phyloP scores from a whole-genome alignment of 2,329 filamentous ascomycete species.

The Pezicula rhizophila region DNA sequence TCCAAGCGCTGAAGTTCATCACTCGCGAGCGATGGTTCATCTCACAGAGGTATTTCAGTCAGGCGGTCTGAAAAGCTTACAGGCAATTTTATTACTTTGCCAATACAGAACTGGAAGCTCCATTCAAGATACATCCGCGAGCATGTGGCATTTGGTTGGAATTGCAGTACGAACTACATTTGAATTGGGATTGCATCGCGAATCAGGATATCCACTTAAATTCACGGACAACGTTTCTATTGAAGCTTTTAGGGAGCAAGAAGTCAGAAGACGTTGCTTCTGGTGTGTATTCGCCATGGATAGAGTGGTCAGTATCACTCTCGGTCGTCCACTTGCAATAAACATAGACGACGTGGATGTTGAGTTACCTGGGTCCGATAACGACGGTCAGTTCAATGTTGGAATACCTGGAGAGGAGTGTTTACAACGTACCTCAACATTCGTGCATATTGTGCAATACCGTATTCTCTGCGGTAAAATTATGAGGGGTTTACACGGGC shows the following conservation, averaged over 20 bases:
- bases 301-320: conserved; percentile 30
- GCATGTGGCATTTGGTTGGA: conserved; percentile 50
- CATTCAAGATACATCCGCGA: conserved; percentile 31
- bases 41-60: conserved; percentile 31
- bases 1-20: conserved; percentile 36
- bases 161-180: conserved; percentile 62
- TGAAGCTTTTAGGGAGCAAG: conserved; percentile 18
- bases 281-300: conserved; percentile 37
- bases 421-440: conserved; percentile 23
- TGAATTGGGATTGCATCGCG: conserved; percentile 59
- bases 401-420: conserved; percentile 1
- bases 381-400: conserved; percentile 8
- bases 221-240: conserved; percentile 34
- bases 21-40: conserved; percentile 32
- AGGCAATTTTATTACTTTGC: conserved; percentile 36
- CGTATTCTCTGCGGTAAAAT: conserved; percentile 35
- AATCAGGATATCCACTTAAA: conserved; percentile 35
- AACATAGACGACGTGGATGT: conserved; percentile 36
- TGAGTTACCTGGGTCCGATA: conserved; percentile 27
- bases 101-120: conserved; percentile 37
- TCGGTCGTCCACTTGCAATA: conserved; percentile 35
- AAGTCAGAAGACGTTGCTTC: conserved; percentile 34
- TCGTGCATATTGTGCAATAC: conserved; percentile 35
- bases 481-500: conserved; percentile 30
- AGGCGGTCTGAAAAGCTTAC: conserved; percentile 32